These are phyloP conservation scores for Epichloe elymi DNA, from an alignment of 2,329 filamentous ascomycete species.

Conservation along the genomic window DNA sequence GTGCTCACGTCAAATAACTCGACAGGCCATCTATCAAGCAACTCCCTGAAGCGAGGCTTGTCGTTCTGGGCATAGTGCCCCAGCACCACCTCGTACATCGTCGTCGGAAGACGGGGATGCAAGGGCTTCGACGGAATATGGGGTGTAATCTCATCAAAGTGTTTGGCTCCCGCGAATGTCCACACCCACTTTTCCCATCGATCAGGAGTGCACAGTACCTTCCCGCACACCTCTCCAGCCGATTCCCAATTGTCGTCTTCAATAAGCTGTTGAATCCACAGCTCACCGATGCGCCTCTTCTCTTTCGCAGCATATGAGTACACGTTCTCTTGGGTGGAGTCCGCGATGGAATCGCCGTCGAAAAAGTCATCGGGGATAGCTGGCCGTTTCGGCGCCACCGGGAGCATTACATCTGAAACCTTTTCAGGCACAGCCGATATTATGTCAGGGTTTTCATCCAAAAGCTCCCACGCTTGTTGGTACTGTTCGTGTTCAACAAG, in stretches of 20 bases:
- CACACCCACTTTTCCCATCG: slow-evolving; percentile 95
- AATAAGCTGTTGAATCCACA: slow-evolving; percentile 84
- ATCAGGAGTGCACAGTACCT: slow-evolving; percentile 64
- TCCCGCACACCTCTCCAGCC: slow-evolving; percentile 70
- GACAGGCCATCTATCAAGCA: slow-evolving; percentile 72
- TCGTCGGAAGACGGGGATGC: slow-evolving; percentile 62
- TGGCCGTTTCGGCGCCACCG: slow-evolving; percentile 28
- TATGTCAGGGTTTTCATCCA: slow-evolving; percentile 78
- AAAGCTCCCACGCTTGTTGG: slow-evolving; percentile 74
- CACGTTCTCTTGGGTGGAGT: slow-evolving; percentile 42
- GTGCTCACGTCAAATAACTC: slow-evolving; percentile 71
- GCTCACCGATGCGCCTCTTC: slow-evolving; percentile 79
- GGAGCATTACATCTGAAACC: slow-evolving; percentile 24
- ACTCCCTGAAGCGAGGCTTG: slow-evolving; percentile 58
- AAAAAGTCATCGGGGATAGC: slow-evolving; percentile 50
- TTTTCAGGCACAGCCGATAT: slow-evolving; percentile 30
- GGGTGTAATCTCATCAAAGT: slow-evolving; percentile 79
- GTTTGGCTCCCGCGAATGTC: slow-evolving; percentile 74
- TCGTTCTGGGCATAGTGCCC: slow-evolving; percentile 77
- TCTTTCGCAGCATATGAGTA: slow-evolving; percentile 67
- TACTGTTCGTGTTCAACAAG: slow-evolving; percentile 70
- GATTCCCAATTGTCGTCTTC: slow-evolving; percentile 59
- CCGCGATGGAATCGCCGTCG: slow-evolving; percentile 48
- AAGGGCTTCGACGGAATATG: slow-evolving; percentile 70
- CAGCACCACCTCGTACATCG: slow-evolving; percentile 80